Evolutionary conservation across 495 filamentous ascomycete species (phyloP).

Genomic region (Poronia punctata): DNA sequence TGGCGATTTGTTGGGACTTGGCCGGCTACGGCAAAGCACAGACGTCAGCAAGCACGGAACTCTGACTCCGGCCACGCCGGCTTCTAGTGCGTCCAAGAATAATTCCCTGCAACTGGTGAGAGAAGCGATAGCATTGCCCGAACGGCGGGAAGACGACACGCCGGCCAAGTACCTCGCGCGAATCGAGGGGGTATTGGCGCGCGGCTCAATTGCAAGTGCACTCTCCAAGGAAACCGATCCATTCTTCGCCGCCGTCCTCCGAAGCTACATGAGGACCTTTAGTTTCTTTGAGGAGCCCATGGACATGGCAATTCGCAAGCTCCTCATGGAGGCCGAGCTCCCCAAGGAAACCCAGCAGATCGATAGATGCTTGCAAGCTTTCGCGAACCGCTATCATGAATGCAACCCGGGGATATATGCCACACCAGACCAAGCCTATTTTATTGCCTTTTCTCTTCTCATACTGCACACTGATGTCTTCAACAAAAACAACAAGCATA

Average conservation of each 20-base stretch:
- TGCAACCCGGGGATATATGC: slow-evolving; percentile 96
- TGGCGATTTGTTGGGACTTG: slow-evolving; percentile 74
- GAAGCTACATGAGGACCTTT: slow-evolving; percentile 93
- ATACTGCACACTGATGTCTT: slow-evolving; percentile 97
- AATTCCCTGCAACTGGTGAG: slow-evolving; percentile 61
- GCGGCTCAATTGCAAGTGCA: slow-evolving; percentile 70
- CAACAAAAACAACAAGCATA: slow-evolving; percentile 99
- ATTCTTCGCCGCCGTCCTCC: slow-evolving; percentile 73
- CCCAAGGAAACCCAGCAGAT: slow-evolving; percentile 98
- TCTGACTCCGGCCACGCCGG: slow-evolving; percentile 57
- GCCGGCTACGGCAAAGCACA: slow-evolving; percentile 69
- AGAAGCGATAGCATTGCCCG: slow-evolving; percentile 61
- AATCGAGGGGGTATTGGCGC: slow-evolving; percentile 69
- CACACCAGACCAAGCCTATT: slow-evolving; percentile 89
- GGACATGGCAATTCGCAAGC: slow-evolving; percentile 92
- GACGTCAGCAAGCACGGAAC: slow-evolving; percentile 58
- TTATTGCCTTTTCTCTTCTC: slow-evolving; percentile 92
- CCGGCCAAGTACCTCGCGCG: slow-evolving; percentile 81
- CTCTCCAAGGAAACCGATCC: slow-evolving; percentile 76
- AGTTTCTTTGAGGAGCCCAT: slow-evolving; percentile 92
- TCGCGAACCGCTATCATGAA: slow-evolving; percentile 95
- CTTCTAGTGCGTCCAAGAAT: slow-evolving; percentile 58
- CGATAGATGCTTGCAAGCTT: slow-evolving; percentile 85
- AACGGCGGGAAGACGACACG: slow-evolving; percentile 80
- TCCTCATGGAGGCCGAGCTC: slow-evolving; percentile 93